These are phyloP conservation scores for Circinella minor DNA, from an alignment of 371 early-diverging fungal genomes.

Conservation along the genomic window DNA sequence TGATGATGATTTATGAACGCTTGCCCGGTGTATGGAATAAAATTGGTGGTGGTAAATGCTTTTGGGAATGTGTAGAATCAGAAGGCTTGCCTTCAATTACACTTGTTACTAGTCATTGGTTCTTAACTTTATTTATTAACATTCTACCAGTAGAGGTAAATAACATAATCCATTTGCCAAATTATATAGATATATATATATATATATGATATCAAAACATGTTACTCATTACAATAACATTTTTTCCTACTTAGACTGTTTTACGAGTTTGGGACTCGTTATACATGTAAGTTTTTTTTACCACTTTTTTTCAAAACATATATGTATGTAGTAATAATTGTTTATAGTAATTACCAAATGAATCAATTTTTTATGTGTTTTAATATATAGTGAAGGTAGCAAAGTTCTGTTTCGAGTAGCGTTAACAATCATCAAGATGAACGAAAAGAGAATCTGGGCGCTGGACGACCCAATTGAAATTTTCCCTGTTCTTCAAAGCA, in stretches of 20 bases:
- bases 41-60: slow-evolving; percentile 49
- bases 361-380: not conserved
- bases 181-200: slow-evolving; percentile 19
- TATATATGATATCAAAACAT: no score
- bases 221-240: no score
- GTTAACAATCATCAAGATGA: slow-evolving; percentile 74
- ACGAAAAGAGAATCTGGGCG: slow-evolving; percentile 65
- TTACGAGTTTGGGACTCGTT: slow-evolving; percentile 86
- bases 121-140: slow-evolving; percentile 80
- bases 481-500: slow-evolving; percentile 65
- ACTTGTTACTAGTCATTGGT: slow-evolving; percentile 85
- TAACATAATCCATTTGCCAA: not conserved
- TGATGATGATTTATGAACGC: slow-evolving; percentile 63
- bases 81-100: slow-evolving; percentile 72
- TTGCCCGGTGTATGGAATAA: slow-evolving; percentile 65
- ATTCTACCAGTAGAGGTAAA: slow-evolving; percentile 76
- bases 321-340: not conserved
- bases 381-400: slow-evolving; percentile 66
- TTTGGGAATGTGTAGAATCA: slow-evolving; percentile 57
- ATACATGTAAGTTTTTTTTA: slow-evolving; percentile 61
- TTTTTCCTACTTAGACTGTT: slow-evolving; percentile 50
- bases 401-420: slow-evolving; percentile 80
- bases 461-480: slow-evolving; percentile 69
- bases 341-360: not conserved
- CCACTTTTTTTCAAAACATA: not conserved